Conservation (phyloP, 306 rosid genomes). For the Corylus americana region DNA sequence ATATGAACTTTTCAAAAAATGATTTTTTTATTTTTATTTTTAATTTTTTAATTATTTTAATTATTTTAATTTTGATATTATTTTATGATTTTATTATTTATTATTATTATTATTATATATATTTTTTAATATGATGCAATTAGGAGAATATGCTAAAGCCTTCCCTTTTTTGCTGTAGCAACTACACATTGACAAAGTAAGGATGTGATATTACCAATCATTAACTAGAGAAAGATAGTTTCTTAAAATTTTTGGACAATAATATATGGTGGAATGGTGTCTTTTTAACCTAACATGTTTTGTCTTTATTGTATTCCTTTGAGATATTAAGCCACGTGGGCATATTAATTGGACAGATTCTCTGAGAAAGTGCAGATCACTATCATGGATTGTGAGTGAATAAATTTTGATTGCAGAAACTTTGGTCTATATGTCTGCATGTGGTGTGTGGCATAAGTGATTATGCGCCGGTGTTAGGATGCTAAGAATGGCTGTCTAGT, state of each 20-base stretch:
- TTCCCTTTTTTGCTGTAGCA: neutral
- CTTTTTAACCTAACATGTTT: neutral
- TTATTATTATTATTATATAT: too few relatives aligned
- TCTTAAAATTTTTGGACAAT: neutral
- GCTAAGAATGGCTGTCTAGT: neutral
- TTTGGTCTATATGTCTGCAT: neutral
- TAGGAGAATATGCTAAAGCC: neutral
- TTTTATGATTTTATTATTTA: too few relatives aligned
- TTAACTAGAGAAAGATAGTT: neutral
- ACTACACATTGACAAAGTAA: neutral
- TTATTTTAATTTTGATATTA: too few relatives aligned
- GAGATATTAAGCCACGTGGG: neutral
- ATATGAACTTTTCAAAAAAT: too few relatives aligned
- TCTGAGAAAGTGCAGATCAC: conserved; percentile 1
- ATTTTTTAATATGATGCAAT: too few relatives aligned
- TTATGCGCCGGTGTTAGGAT: neutral
- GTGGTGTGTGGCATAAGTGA: neutral
- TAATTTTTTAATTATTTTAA: too few relatives aligned
- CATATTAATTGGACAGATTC: neutral
- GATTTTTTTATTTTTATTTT: too few relatives aligned
- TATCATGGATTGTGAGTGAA: neutral
- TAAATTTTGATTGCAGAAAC: neutral
- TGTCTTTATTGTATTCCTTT: neutral
- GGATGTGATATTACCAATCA: neutral
- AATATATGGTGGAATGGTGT: neutral